Base-by-base conservation (phyloP, 2,329 filamentous ascomycete species). In the Thermochaetoides dissita region DNA sequence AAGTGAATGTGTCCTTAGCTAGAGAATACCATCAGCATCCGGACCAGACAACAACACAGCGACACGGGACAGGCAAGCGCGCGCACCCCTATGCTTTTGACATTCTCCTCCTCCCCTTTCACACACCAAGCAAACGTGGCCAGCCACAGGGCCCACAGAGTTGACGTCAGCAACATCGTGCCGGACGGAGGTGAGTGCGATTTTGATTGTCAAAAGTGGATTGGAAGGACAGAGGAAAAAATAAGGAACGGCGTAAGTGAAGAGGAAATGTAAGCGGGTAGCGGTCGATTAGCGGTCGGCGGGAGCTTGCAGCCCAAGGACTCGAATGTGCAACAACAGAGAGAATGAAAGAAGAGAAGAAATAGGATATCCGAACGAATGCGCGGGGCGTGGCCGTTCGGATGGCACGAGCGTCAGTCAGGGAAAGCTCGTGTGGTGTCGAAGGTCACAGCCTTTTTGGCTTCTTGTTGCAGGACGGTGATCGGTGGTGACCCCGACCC, bases 1-100 rank as follows among this genome's bases (percentile, higher is more conserved):
- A 48, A 94, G 71, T 57, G 81, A 89, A 64, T 94, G 88, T 57
- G 88, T 94, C 59, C 85, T 79, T 57, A 94, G 72, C 84, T 93
- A 46, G 7, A 46, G 28, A 40, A 34, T 37, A 39, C 41, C 39
- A 51, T 46, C 30, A 49, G 50, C 40, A 38, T 10, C 10, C 33
- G 24, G 12, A 32, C 12, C 8, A 36, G 8, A 37, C 11, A 30
- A 36, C 8, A 30, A 24, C 28, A 29, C 12, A 30, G 29, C 10
- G 34, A 6, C 8, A 35, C 10, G 34, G 17, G 17, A 24, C 5
- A 24, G 17, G 17, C 17, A 24, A 34, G 34, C 34, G 3, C 38
- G 55, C 66, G 46, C 59, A 71, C 67, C 58, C 63, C 60, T 53
- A 72, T 71, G 59, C 67, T 71, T 62, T 69, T 70, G 51, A 71